Base-by-base conservation (phyloP, 2,329 filamentous ascomycete species). In the Penicillium sp. region DNA sequence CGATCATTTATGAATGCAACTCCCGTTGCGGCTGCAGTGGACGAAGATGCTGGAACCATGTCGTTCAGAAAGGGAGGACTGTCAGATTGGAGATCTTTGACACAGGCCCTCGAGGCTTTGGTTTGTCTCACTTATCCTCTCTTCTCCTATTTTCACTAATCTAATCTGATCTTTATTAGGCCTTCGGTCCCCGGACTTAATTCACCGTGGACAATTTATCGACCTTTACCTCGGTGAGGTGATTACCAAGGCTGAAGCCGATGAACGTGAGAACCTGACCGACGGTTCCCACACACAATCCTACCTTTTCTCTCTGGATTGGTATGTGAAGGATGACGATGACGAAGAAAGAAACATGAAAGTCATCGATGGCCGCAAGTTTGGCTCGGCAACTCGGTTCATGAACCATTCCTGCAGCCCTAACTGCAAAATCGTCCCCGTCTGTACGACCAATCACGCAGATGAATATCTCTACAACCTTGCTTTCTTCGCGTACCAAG, bases 321-420 rank as follows among this genome's bases (percentile, higher is more conserved):
- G 71, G 53, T 67, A 73, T 35, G 43, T 60, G 5, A 53, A 54
- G 0, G 48, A 63, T 12, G 54, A 63, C 2, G 62, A 70, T 3
- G 65, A 69, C 5, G 60, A 56, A 2, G 52, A 59, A 9, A 33
- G 67, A 3, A 53, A 65, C 1, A 65, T 68, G 14, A 77, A 76
- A 47, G 70, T 78, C 5, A 67, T 80, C 0, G 77, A 80, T 47
- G 77, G 77, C 0, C 69, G 70, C 40, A 74, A 71, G 26, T 74
- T 75, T 42, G 77, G 77, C 5, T 69, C 70, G 0, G 63, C 75
- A 0, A 77, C 76, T 5, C 71, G 77, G 0, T 80, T 79, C 53
- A 78, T 79, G 60, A 80, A 80, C 44, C 77, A 80, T 55, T 78
- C 76, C 0, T 80, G 77, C 64, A 73, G 75, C 19, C 77, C 77